A percentile compares a stretch with the other conserved stretches of the same genome.
These are phyloP conservation scores for Eremothecium coryli DNA, from an alignment of 1,139 yeast genomes.

Conservation along the genomic window DNA sequence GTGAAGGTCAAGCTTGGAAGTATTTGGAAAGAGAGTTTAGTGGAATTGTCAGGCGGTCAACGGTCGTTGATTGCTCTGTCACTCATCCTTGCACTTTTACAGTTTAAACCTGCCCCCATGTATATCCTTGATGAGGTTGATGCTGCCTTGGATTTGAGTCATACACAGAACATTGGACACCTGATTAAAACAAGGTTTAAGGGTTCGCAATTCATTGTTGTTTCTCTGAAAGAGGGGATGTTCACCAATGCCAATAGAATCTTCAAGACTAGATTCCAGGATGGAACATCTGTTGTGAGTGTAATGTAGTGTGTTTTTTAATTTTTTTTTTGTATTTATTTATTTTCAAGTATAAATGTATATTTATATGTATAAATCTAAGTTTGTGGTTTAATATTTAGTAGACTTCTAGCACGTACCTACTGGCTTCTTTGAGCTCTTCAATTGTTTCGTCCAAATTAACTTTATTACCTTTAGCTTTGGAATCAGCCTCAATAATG, in stretches of 20 bases:
- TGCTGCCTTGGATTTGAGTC: conserved; percentile 94
- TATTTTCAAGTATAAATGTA: background rate
- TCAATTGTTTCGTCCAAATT: conserved; percentile 78
- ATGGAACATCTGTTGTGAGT: conserved; percentile 90
- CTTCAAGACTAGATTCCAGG: conserved; percentile 88
- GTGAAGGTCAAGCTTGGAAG: conserved; percentile 85
- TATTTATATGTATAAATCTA: background rate
- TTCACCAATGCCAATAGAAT: conserved; percentile 94
- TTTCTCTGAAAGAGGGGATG: conserved; percentile 95
- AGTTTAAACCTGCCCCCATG: conserved; percentile 97
- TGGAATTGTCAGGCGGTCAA: conserved; percentile 96
- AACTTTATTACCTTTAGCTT: conserved; percentile 51
- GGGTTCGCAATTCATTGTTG: conserved; percentile 94
- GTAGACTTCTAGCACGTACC: conserved; percentile 90
- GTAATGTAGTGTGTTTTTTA: conserved; percentile 32
- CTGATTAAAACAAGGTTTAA: conserved; percentile 88
- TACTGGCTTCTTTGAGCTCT: conserved; percentile 85
- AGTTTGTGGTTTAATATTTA: no score
- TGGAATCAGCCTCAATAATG: conserved; percentile 65
- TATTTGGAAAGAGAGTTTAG: conserved; percentile 93
- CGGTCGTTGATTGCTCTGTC: conserved; percentile 88
- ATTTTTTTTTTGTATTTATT: no score
- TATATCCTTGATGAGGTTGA: conserved; percentile 95
- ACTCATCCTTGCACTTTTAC: conserved; percentile 78
- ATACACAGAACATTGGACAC: conserved; percentile 96